These are phyloP conservation scores for Cupressus sempervirens DNA, from an alignment of 75 land plant species.

Conservation along the genomic window DNA sequence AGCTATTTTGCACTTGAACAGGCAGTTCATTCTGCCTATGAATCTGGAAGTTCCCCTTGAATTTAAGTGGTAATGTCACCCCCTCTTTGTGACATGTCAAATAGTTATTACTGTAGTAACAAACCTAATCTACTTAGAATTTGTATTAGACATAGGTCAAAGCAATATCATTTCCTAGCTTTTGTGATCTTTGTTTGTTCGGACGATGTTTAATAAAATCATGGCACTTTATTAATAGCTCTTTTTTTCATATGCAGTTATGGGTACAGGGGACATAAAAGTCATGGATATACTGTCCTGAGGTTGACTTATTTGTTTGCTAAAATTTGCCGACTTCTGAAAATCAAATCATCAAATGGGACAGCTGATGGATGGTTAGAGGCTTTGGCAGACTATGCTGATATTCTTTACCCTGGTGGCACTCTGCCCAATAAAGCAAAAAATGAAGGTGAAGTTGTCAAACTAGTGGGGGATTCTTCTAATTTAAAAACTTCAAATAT, in stretches of 20 bases:
- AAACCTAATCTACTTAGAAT: neutral
- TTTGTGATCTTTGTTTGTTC: neutral
- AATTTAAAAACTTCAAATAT: slow-evolving; percentile 30
- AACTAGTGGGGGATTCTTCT: slow-evolving; percentile 2
- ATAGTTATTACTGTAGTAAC: neutral
- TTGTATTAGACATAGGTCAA: neutral
- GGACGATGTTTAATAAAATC: neutral
- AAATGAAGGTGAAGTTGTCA: slow-evolving; percentile 18
- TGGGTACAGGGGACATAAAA: slow-evolving; percentile 16
- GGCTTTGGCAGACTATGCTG: slow-evolving; percentile 22
- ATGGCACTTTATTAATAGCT: neutral
- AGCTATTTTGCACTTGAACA: slow-evolving; percentile 31
- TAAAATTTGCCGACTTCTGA: slow-evolving; percentile 34
- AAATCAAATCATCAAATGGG: slow-evolving; percentile 11
- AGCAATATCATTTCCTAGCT: neutral
- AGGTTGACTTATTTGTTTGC: slow-evolving; percentile 40
- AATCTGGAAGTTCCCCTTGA: slow-evolving; percentile 40
- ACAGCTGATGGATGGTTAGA: neutral
- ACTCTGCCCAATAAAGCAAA: slow-evolving; percentile 4
- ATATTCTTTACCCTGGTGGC: slow-evolving; percentile 24
- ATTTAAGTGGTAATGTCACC: slow-evolving; percentile 21
- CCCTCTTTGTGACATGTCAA: neutral
- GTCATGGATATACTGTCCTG: slow-evolving; percentile 45
- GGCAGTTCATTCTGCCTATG: slow-evolving; percentile 40
- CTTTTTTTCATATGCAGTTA: slow-evolving; percentile 13